Conservation (phyloP, 371 early-diverging fungal genomes). For the Mortierella sp. region DNA sequence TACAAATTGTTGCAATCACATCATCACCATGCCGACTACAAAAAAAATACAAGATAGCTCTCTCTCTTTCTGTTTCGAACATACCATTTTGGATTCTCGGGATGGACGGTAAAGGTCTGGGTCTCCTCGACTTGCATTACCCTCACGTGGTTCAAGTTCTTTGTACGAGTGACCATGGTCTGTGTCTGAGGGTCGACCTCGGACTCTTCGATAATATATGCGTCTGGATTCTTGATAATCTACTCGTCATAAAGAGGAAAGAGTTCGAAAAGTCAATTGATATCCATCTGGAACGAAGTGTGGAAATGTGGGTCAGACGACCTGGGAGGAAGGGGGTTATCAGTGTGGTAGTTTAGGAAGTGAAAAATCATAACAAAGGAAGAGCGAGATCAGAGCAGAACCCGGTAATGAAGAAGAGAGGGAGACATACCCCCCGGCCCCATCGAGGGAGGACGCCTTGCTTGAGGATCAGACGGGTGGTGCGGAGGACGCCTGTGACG, state of each 20-base stretch:
- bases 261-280: background rate
- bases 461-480: constrained; percentile 92
- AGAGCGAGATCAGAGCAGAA: background rate
- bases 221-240: constrained; percentile 81
- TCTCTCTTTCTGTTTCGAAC: background rate
- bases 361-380: constrained; percentile 8
- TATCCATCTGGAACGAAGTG: background rate
- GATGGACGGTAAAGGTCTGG: constrained; percentile 78
- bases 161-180: constrained; percentile 87
- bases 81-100: constrained; percentile 68
- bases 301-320: background rate
- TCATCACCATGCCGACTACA: background rate
- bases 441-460: constrained; percentile 91
- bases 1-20: constrained; percentile 12
- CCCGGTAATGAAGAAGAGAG: background rate
- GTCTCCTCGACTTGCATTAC: constrained; percentile 94
- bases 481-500: constrained; percentile 83
- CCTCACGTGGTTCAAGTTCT: constrained; percentile 93
- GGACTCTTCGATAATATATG: constrained; percentile 90
- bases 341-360: background rate
- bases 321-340: background rate
- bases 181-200: constrained; percentile 82
- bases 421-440: constrained; percentile 71
- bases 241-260: constrained; percentile 30
- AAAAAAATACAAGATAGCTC: background rate